Evolutionary conservation across 345 rosid species (phyloP), one percentile per base, ranked within the genome.

Genomic region (Hypericum androsaemum): DNA sequence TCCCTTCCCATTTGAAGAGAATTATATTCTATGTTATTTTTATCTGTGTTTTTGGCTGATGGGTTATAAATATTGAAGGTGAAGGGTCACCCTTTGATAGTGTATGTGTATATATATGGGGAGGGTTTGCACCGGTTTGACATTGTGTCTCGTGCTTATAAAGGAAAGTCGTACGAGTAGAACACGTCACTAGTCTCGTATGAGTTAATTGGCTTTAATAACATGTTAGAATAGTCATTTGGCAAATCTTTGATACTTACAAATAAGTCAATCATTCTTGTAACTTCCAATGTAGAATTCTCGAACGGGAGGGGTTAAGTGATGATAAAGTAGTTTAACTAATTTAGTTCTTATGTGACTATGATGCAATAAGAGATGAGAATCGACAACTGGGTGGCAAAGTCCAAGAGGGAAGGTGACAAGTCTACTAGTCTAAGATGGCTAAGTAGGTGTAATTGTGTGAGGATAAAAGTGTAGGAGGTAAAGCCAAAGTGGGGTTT

Each of bases 1-100:
- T 76, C 66, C 71, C 72, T 76, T 40, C 84, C 75, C 90, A 80
- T 83, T 17, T n/a, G 12, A 35, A 53, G 36, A 48, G 47, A 12
- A 15, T 9, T 12, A 0, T 9, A 35, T 12, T 16, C 37, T 8
- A 12, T 8, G 38, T 10, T 8, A 17, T 5, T 2, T 43, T 7
- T 28, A 5, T 12, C 11, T 38, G 52, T 12, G 38, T 37, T 43
- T 15, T 46, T 43, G 53, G 50, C 47, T 40, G 52, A 43, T 58
- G 36, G 37, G 49, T 61, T 66, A 35, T 13, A 40, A 35, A 22
- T 22, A 22, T 22, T 32, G 2, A 37, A 32, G 43, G 44, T 56
- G 37, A 47, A 43, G 22, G 52, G 38, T 10, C 50, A 16, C 37
- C 39, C 40, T 15, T 47, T 12, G 6, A 12, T 47, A 22, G 32